These are phyloP conservation scores for Candida boleticola DNA, from an alignment of 805 yeast species.

Conservation along the genomic window DNA sequence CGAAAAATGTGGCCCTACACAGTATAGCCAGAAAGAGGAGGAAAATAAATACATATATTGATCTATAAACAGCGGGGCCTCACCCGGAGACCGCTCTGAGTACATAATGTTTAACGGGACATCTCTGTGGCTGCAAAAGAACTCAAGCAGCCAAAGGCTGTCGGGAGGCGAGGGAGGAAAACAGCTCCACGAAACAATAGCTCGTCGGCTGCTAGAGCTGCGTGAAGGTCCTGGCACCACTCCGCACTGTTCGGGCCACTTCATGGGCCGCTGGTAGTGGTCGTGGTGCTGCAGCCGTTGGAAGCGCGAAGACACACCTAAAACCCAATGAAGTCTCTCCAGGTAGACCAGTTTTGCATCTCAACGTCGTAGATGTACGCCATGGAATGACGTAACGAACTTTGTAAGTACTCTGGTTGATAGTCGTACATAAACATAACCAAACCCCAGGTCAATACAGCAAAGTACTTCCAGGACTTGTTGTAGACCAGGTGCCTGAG, in stretches of 20 bases:
- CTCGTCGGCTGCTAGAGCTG: no score
- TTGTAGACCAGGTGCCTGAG: slow-evolving; percentile 27
- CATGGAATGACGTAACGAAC: slow-evolving; percentile 65
- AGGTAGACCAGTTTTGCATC: slow-evolving; percentile 46
- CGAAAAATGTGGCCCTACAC: no score
- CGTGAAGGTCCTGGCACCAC: no score
- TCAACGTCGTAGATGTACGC: slow-evolving; percentile 67
- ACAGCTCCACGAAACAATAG: no score
- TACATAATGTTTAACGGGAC: neutral
- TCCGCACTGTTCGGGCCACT: no score
- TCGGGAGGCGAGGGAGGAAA: no score
- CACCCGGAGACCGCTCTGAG: neutral
- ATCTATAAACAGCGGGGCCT: neutral
- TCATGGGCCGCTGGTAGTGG: no score
- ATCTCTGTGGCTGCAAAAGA: no score
- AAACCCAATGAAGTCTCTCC: slow-evolving; percentile 44
- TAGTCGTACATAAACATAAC: slow-evolving; percentile 69
- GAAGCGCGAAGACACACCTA: slow-evolving; percentile 8
- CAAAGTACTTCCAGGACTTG: slow-evolving; percentile 55
- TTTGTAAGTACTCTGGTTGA: slow-evolving; percentile 62
- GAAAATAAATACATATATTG: neutral
- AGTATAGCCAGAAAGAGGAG: no score
- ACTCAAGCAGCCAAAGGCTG: no score
- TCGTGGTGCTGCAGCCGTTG: no score
- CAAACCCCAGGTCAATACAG: slow-evolving; percentile 67